Conservation (phyloP, 805 yeast genomes). For the Debaryomyces castellii region DNA sequence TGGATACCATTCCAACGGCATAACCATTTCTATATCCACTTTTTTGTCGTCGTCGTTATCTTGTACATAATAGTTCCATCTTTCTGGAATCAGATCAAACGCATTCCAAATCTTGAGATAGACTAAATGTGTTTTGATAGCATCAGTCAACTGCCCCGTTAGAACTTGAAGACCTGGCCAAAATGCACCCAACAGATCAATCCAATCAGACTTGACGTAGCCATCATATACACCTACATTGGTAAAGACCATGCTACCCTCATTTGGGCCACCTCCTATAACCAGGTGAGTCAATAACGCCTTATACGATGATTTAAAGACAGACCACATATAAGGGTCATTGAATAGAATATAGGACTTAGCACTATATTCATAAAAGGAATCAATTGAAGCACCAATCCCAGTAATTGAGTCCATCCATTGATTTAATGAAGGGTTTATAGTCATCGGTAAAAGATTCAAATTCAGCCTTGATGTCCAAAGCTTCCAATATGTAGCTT, state of each 20-base stretch:
- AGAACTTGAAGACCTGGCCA: conserved; percentile 84
- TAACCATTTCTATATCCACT: conserved; percentile 11
- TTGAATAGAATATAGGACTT: conserved; percentile 70
- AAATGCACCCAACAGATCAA: conserved; percentile 84
- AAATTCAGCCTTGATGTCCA: conserved; percentile 67
- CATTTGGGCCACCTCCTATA: conserved; percentile 20
- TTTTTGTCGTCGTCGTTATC: conserved; percentile 2
- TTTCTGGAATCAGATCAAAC: conserved; percentile 82
- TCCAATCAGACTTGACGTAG: conserved; percentile 56
- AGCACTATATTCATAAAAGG: conserved; percentile 85
- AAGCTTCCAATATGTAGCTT: conserved; percentile 60
- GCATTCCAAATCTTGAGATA: conserved; percentile 77
- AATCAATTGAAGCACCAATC: conserved; percentile 88
- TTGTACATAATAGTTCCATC: conserved; percentile 56
- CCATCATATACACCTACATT: conserved; percentile 63
- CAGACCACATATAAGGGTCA: conserved; percentile 64
- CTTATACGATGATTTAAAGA: conserved; percentile 48
- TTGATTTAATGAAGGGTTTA: conserved; percentile 55
- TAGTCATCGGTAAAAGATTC: conserved; percentile 74
- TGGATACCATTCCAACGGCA: conserved; percentile 86
- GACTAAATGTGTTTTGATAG: conserved; percentile 58
- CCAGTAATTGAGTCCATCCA: conserved; percentile 70
- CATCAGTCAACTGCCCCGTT: conserved; percentile 70
- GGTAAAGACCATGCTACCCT: conserved; percentile 43
- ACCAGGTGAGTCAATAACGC: conserved; percentile 51